Evolutionary conservation across 495 filamentous ascomycete species (phyloP).

Genomic region (Opeltia flavorubescens): DNA sequence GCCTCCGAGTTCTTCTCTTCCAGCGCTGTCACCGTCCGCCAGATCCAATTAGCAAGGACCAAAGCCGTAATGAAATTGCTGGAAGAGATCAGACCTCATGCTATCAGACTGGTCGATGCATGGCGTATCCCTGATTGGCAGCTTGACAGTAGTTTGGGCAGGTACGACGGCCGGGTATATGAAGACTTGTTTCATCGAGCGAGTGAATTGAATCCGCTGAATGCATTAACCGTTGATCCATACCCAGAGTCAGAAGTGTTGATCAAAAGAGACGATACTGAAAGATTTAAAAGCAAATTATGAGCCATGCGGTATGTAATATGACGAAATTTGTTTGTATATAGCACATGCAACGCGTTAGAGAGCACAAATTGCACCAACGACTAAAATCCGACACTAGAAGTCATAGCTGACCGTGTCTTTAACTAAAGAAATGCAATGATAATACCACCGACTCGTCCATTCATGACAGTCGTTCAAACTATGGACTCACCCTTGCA

Average conservation of each 20-base stretch:
- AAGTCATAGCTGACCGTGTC: too few species aligned
- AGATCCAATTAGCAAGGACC: conserved; percentile 46
- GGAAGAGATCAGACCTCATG: conserved; percentile 53
- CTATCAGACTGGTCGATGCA: conserved; percentile 48
- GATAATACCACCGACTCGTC: too few species aligned
- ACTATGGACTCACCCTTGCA: too few species aligned
- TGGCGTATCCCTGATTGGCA: conserved; percentile 61
- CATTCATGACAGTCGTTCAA: too few species aligned
- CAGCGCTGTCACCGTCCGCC: conserved; percentile 45
- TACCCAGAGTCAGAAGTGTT: conserved; percentile 47
- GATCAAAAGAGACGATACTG: conserved; percentile 38
- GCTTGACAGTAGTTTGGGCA: conserved; percentile 48
- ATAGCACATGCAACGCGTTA: too few species aligned
- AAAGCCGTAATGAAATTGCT: conserved; percentile 49
- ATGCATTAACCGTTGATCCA: conserved; percentile 50
- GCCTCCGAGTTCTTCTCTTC: conserved; percentile 53
- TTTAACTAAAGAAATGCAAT: too few species aligned
- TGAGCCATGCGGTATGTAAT: too few species aligned
- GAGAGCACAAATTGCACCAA: too few species aligned
- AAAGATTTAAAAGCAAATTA: conserved; percentile 30
- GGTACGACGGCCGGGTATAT: conserved; percentile 54
- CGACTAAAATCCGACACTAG: too few species aligned
- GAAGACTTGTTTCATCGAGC: conserved; percentile 54
- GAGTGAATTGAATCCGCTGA: conserved; percentile 52
- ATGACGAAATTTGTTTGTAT: too few species aligned